phyloP scores from a whole-genome alignment of 371 early-diverging fungal species.

The Mortierella sp. region DNA sequence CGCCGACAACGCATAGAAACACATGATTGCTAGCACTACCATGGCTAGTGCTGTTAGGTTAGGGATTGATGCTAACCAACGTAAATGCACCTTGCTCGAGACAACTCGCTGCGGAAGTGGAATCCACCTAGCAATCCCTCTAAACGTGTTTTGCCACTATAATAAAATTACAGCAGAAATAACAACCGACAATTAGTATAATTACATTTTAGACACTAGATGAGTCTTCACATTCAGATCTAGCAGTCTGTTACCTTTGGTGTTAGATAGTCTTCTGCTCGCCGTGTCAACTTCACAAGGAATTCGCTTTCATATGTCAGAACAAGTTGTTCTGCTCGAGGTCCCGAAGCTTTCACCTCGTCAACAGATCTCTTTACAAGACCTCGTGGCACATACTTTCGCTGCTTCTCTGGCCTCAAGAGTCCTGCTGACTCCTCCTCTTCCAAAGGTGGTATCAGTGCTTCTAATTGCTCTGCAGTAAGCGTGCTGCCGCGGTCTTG shows the following conservation, averaged over 20 bases:
- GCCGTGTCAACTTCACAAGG: conserved; percentile 32
- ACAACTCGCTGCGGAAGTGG: conserved; percentile 24
- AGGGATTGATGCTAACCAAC: conserved; percentile 49
- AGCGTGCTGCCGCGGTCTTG: conserved; percentile 27
- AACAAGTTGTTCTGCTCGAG: conserved; percentile 27
- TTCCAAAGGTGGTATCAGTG: conserved; percentile 41
- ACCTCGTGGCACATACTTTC: conserved; percentile 38
- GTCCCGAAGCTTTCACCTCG: conserved; percentile 27
- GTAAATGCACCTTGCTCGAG: conserved; percentile 32
- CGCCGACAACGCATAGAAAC: conserved; percentile 9
- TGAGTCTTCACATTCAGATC: background rate
- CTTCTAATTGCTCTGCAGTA: conserved; percentile 40
- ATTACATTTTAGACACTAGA: background rate
- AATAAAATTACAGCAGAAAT: too few species aligned
- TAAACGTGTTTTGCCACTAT: conserved; percentile 26
- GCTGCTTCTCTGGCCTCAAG: conserved; percentile 27
- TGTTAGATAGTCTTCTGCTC: conserved; percentile 25
- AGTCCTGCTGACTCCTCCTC: conserved; percentile 27
- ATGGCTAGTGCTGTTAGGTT: conserved; percentile 32
- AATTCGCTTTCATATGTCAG: conserved; percentile 45
- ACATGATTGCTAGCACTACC: conserved; percentile 26
- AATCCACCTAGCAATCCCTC: conserved; percentile 2
- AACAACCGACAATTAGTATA: background rate
- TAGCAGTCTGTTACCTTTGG: conserved; percentile 26
- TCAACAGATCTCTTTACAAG: conserved; percentile 28